These are phyloP conservation scores for Penicillium sp. DNA, from an alignment of 2,329 filamentous ascomycete genomes.

Conservation along the genomic window DNA sequence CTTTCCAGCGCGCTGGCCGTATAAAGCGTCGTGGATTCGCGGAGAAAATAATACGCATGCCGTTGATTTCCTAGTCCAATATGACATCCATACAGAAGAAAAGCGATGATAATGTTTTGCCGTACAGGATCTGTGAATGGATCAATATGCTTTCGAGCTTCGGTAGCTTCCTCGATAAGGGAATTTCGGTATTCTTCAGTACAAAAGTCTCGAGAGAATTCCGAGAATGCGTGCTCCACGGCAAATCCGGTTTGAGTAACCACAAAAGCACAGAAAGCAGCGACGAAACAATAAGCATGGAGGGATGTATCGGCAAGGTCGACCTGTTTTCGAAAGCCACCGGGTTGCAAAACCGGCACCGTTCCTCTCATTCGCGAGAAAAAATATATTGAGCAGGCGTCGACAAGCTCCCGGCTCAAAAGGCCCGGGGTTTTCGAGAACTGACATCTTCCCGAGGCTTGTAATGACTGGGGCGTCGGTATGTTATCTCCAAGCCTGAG, in stretches of 20 bases:
- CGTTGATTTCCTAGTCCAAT: conserved; percentile 67
- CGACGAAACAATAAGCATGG: conserved; percentile 33
- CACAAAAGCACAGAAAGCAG: conserved; percentile 42
- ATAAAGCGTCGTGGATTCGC: conserved; percentile 71
- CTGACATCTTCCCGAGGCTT: not conserved
- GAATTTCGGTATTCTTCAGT: conserved; percentile 12
- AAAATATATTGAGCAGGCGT: conserved; percentile 23
- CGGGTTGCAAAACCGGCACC: conserved; percentile 31
- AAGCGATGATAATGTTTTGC: conserved; percentile 60
- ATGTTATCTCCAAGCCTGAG: not conserved
- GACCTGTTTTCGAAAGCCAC: conserved; percentile 26
- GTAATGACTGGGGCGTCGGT: not conserved
- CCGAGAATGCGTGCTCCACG: not conserved
- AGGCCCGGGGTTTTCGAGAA: conserved; percentile 9
- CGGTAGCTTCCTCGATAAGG: conserved; percentile 32
- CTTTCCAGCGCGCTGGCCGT: conserved; percentile 45
- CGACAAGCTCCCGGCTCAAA: conserved; percentile 11
- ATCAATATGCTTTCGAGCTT: conserved; percentile 22
- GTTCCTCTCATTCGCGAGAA: conserved; percentile 25
- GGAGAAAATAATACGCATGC: conserved; percentile 70
- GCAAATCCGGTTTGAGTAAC: conserved; percentile 26
- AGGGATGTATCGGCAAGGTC: conserved; percentile 21
- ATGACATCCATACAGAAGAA: conserved; percentile 68
- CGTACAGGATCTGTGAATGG: conserved; percentile 22
- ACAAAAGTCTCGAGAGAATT: not conserved